These are phyloP conservation scores for Gloeostereum incarnatum DNA, from an alignment of 768 basidiomycete genomes.

Conservation along the genomic window DNA sequence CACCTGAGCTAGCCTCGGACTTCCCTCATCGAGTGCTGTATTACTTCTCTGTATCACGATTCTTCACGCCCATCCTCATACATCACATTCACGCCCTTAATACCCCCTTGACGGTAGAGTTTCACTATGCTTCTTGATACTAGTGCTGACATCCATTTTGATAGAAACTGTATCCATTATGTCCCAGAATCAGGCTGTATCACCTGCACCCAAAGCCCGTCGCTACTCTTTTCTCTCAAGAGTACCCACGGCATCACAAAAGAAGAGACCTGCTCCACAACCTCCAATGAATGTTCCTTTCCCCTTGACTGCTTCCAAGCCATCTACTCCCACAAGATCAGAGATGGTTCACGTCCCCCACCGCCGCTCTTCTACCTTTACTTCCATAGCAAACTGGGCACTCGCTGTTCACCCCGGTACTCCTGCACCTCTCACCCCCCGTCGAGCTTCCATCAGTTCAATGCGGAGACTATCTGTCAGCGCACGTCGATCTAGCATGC, in stretches of 20 bases:
- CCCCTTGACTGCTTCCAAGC: no score
- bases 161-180: neutral
- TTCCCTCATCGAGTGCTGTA: no score
- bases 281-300: no score
- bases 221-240: neutral
- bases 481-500: constrained; percentile 16
- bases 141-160: no score
- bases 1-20: no score
- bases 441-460: constrained; percentile 18
- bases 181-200: neutral
- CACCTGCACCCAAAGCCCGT: neutral
- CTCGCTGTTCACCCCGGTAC: constrained; percentile 26
- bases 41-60: no score
- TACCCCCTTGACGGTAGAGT: no score
- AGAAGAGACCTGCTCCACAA: neutral
- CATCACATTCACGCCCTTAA: no score
- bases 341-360: neutral
- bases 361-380: constrained; percentile 5
- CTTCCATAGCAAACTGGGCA: constrained; percentile 32
- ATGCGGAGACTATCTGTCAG: constrained; percentile 3
- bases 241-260: neutral
- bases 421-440: constrained; percentile 10
- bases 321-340: no score
- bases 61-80: no score
- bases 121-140: no score